A percentile compares a stretch with the other conserved stretches of the same genome.
Evolutionary conservation across 257 asterid genomes (phyloP).

Genomic region (Nicotiana undulata): DNA sequence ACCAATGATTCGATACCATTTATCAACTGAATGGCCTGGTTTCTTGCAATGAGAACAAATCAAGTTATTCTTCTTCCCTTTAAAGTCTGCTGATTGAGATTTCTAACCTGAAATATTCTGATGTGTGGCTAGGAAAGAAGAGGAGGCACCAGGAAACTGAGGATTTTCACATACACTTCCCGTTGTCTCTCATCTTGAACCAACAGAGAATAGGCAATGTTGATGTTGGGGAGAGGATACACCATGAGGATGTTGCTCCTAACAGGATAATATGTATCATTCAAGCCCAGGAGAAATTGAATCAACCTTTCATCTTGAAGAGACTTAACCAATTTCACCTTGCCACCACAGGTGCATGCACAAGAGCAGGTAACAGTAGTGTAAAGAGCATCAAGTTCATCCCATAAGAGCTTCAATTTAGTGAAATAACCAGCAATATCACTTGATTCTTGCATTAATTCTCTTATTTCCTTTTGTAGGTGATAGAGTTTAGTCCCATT

Average conservation of each 20-base stretch:
- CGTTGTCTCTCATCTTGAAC: background rate
- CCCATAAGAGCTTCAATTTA: no score
- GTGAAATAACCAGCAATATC: background rate
- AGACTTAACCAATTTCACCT: background rate
- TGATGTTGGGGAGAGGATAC: background rate
- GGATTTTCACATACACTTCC: background rate
- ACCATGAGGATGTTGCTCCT: background rate
- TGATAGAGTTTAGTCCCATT: background rate
- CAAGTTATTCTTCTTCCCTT: background rate
- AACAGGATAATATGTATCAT: background rate
- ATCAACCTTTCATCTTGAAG: no score
- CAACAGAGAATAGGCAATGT: background rate
- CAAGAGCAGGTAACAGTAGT: background rate
- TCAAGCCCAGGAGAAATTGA: no score
- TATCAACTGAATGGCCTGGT: background rate
- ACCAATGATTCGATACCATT: background rate
- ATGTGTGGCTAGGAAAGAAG: background rate
- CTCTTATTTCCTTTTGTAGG: background rate
- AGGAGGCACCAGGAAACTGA: background rate
- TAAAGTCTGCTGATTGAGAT: background rate
- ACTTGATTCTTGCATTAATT: background rate
- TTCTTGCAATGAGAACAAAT: background rate
- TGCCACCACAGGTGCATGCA: background rate
- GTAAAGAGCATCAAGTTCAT: background rate
- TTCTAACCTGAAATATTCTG: no score